These are phyloP conservation scores for Sarocladium brachiariae DNA, from an alignment of 2,329 filamentous ascomycete genomes.

Conservation along the genomic window DNA sequence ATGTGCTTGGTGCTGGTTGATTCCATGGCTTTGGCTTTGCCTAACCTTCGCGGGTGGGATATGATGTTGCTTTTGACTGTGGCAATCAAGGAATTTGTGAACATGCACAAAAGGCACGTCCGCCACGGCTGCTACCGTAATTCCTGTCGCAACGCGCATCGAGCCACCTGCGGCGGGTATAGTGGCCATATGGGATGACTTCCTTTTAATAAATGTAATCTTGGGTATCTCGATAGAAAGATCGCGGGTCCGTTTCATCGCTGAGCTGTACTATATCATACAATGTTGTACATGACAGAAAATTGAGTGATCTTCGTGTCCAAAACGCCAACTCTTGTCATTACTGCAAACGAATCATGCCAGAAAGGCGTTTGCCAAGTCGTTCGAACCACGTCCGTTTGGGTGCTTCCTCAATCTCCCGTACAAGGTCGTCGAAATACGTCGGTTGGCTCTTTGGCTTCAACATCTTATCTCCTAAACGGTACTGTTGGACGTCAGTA, in stretches of 20 bases:
- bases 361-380: constrained; percentile 47
- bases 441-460: constrained; percentile 55
- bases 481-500: constrained; percentile 23
- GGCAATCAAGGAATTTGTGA: too few species aligned
- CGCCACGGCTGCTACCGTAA: too few species aligned
- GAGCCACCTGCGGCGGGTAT: too few species aligned
- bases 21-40: too few species aligned
- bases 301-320: background rate
- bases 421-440: constrained; percentile 55
- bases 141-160: too few species aligned
- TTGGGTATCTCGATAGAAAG: constrained; percentile 1
- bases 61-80: too few species aligned
- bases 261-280: background rate
- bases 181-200: too few species aligned
- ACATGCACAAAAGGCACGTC: too few species aligned
- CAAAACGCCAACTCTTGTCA: background rate
- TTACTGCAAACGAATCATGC: constrained; percentile 52
- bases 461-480: constrained; percentile 42
- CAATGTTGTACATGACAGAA: background rate
- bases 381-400: constrained; percentile 46
- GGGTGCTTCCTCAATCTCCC: constrained; percentile 58
- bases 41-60: too few species aligned
- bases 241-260: background rate
- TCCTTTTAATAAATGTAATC: too few species aligned
- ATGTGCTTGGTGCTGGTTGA: too few species aligned